Conservation (phyloP, 352 stramenopile species). For the Phytopythium litorale region DNA sequence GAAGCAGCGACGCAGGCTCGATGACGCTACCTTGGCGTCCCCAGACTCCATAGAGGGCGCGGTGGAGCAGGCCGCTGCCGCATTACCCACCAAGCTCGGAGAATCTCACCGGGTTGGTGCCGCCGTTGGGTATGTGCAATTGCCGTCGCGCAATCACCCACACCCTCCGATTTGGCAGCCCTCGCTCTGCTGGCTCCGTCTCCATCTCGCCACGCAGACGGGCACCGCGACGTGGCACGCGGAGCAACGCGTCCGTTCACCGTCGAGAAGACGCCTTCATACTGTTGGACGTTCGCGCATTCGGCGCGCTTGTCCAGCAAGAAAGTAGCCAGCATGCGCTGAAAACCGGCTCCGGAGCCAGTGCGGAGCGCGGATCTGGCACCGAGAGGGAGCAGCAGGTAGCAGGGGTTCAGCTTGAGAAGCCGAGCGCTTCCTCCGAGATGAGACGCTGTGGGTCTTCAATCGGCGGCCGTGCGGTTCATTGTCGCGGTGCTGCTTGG, state of each 20-base stretch:
- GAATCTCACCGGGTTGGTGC: background rate
- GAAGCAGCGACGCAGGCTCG: background rate
- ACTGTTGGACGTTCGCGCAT: no score
- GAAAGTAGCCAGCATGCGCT: background rate
- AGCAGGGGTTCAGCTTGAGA: background rate
- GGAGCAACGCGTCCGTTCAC: background rate
- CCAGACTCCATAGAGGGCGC: background rate
- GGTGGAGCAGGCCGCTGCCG: no score
- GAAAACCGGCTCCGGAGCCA: background rate
- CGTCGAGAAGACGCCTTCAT: no score
- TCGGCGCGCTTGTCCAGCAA: background rate
- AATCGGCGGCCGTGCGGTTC: no score
- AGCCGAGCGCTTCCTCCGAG: no score
- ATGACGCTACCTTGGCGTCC: background rate
- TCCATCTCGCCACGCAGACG: conserved; percentile 3
- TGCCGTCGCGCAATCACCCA: background rate
- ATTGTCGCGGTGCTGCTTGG: no score
- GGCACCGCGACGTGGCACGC: background rate
- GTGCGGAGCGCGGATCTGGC: background rate
- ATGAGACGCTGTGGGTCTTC: no score
- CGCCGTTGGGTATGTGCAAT: conserved; percentile 1
- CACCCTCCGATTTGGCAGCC: background rate
- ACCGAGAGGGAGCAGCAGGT: no score
- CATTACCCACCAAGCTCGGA: background rate
- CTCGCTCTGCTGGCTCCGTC: background rate